These are phyloP conservation scores for Craterostigma plantagineum DNA, from an alignment of 257 asterid species.

Conservation along the genomic window DNA sequence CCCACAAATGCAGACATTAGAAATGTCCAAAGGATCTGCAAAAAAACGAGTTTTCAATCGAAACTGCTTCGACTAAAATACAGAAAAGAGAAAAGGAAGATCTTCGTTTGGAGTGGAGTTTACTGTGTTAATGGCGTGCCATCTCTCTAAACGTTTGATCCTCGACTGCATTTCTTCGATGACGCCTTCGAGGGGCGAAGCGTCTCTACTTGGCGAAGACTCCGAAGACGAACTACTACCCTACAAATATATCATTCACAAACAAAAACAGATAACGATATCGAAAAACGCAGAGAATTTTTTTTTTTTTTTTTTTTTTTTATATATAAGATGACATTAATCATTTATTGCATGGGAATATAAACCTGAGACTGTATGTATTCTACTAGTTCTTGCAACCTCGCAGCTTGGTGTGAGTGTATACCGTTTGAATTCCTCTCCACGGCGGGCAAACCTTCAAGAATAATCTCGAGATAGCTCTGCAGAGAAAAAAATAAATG, in stretches of 20 bases:
- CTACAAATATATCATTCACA: constrained; percentile 15
- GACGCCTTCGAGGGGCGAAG: constrained; percentile 50
- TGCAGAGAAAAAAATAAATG: constrained; percentile 19
- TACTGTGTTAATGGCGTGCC: constrained; percentile 78
- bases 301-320: too few relatives aligned
- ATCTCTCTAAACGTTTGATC: constrained; percentile 76
- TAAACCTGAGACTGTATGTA: constrained; percentile 69
- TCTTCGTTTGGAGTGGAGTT: too few relatives aligned
- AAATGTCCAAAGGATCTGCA: constrained; percentile 95
- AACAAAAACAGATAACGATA: too few relatives aligned
- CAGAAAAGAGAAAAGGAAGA: not conserved
- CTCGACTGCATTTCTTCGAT: constrained; percentile 89
- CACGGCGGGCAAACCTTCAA: constrained; percentile 48
- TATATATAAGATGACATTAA: too few relatives aligned
- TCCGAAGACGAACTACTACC: constrained; percentile 74
- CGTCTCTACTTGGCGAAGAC: constrained; percentile 70
- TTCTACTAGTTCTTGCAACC: constrained; percentile 84
- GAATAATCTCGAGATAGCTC: constrained; percentile 88
- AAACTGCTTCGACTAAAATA: not conserved
- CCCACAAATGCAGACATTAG: constrained; percentile 93
- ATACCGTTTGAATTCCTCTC: constrained; percentile 67
- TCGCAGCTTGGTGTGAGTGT: constrained; percentile 75
- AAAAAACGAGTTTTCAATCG: not conserved
- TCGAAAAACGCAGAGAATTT: too few relatives aligned
- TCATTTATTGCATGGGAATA: too few relatives aligned